phyloP scores from a whole-genome alignment of 192 early-diverging fungal genomes.

The Backusella luteola region DNA sequence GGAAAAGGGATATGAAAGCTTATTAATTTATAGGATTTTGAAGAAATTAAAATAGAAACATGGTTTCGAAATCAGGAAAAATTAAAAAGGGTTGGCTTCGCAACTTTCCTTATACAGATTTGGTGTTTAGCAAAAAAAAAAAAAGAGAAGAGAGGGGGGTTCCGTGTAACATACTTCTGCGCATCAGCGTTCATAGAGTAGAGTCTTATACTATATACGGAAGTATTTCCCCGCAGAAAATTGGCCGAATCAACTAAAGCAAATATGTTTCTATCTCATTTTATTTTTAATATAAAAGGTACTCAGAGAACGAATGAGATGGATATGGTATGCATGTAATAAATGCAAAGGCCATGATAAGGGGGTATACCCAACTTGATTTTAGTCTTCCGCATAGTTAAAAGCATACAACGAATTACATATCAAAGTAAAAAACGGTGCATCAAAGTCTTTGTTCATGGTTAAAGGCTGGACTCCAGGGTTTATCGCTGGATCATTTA shows the following conservation, averaged over 20 bases:
- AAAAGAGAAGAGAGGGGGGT: not conserved
- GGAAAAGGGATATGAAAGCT: not conserved
- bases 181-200: not conserved
- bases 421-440: not conserved
- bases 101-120: not conserved
- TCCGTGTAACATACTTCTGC: not conserved
- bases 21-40: not conserved
- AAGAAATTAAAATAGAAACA: not conserved
- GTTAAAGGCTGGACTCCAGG: not conserved
- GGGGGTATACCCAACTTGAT: not conserved
- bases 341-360: not conserved
- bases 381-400: not conserved
- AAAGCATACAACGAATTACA: not conserved
- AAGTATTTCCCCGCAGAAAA: not conserved
- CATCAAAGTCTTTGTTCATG: not conserved
- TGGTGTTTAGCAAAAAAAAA: not conserved
- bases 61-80: not conserved
- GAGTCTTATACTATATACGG: not conserved
- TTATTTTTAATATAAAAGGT: too few species aligned
- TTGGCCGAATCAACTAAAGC: too few species aligned
- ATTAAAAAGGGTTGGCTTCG: not conserved
- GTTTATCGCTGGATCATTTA: not conserved
- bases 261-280: too few species aligned
- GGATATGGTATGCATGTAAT: too few species aligned
- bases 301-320: too few species aligned